Base-by-base conservation (phyloP, 192 early-diverging fungal species). In the Mortierella alpina region DNA sequence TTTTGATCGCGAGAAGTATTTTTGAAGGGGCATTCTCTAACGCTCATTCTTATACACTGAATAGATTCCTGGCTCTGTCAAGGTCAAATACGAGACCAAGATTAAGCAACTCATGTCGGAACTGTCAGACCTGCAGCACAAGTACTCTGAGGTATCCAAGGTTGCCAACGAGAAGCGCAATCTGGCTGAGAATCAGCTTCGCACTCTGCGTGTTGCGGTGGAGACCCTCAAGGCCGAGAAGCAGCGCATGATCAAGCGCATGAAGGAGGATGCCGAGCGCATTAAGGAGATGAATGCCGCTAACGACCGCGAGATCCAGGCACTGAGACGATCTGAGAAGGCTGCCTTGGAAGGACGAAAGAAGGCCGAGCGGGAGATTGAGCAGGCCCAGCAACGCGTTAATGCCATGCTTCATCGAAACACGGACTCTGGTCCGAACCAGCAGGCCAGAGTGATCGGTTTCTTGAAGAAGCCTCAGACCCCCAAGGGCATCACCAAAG, bases 191-290 rank as follows among this genome's bases (percentile, higher is more conserved):
- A 84, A 82, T 10, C 75, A 92, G 39, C 85, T 92, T 13, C 86
- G 87, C 44, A 89, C 87, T 5, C 80, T 95, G 46, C 86, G 86
- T 59, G 85, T 86, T 10, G 93, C 91, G 42, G 90, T 96, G 20
- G 89, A 92, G 66, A 84, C 88, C 13, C 84, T 94, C 39, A 94
- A 92, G 72, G 80, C 84, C 40, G 94, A 96, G 75, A 96, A 96
- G 75, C 66, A 90, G 15, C 84, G 89, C 13, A 91, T 95, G 88
- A 70, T 93, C 58, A 92, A 91, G 66, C 88, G 93, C 14, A 91
- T 94, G 82, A 91, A 91, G 61, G 85, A 87, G 54, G 92, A 94
- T 60, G 78, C 89, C 0, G 85, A 91, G 44, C 76, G 85, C 12
- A 87, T 88, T 45, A 84, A 91, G 59, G 89, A 92, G 45, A 82